These are phyloP conservation scores for Cystobasidiaceae sp. DNA, from an alignment of 1,284 basidiomycete species.

Conservation along the genomic window DNA sequence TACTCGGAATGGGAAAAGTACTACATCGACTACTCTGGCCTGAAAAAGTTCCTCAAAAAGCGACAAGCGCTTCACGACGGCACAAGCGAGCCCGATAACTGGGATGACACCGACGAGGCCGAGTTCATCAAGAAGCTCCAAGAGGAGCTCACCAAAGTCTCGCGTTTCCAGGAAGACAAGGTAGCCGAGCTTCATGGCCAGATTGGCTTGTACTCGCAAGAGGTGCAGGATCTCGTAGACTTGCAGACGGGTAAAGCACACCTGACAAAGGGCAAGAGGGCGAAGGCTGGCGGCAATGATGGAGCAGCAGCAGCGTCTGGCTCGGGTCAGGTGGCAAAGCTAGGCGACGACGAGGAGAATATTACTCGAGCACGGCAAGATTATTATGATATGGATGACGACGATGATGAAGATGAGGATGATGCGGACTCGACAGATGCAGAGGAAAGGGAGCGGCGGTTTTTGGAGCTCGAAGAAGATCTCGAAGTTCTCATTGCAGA, in stretches of 20 bases:
- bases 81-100: constrained; percentile 51
- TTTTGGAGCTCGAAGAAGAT: constrained; percentile 85
- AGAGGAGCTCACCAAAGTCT: constrained; percentile 88
- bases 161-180: constrained; percentile 90
- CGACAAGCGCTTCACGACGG: constrained; percentile 53
- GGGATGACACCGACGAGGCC: constrained; percentile 72
- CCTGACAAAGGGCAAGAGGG: background rate
- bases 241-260: background rate
- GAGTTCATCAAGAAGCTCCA: constrained; percentile 75
- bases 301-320: constrained; percentile 33
- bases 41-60: constrained; percentile 87
- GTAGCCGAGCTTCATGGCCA: constrained; percentile 49
- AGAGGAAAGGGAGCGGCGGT: constrained; percentile 72
- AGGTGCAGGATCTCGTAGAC: constrained; percentile 11
- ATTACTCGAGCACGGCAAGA: constrained; percentile 48
- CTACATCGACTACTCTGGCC: constrained; percentile 70
- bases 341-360: constrained; percentile 61
- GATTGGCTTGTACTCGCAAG: constrained; percentile 9
- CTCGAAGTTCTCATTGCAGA: constrained; percentile 94
- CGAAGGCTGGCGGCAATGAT: constrained; percentile 49
- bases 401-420: constrained; percentile 52
- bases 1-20: constrained; percentile 86
- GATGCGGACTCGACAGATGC: constrained; percentile 54
- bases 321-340: constrained; percentile 57
- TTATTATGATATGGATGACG: constrained; percentile 51